Evolutionary conservation across 2,329 filamentous ascomycete genomes (phyloP).

Genomic region (Monosporascus sp.): DNA sequence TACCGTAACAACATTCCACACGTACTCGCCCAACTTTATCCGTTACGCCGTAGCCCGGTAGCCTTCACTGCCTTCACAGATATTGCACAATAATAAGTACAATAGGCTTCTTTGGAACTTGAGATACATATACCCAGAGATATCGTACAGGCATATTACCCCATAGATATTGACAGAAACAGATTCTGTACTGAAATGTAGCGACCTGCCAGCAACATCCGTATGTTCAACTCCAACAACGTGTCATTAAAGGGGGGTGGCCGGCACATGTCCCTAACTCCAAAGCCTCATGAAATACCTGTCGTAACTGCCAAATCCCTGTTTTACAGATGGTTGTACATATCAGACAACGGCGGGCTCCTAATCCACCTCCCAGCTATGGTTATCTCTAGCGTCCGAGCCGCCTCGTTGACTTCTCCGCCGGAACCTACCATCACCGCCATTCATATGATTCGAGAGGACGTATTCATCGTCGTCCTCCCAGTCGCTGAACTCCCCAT

Average conservation of each 20-base stretch:
- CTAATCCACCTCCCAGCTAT: constrained; percentile 31
- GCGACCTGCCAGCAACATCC: neutral
- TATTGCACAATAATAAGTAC: no score
- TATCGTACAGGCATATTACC: no score
- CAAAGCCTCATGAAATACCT: neutral
- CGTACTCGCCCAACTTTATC: no score
- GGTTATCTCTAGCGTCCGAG: constrained; percentile 13
- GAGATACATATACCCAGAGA: no score
- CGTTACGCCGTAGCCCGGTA: no score
- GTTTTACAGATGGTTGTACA: neutral
- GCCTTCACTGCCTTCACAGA: no score
- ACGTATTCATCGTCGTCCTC: constrained; percentile 49
- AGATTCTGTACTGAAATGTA: no score
- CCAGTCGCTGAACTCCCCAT: constrained; percentile 49
- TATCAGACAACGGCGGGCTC: neutral
- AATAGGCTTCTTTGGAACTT: no score
- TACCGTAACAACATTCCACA: no score
- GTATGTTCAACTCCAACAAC: neutral
- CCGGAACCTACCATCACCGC: constrained; percentile 9
- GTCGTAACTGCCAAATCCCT: neutral
- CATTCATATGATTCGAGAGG: constrained; percentile 13
- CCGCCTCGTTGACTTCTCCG: neutral
- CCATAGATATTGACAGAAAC: no score
- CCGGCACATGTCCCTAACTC: neutral
- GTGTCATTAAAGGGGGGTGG: neutral